phyloP scores from a whole-genome alignment of 73 alveolate species.

The Paramecium biaurelia region DNA sequence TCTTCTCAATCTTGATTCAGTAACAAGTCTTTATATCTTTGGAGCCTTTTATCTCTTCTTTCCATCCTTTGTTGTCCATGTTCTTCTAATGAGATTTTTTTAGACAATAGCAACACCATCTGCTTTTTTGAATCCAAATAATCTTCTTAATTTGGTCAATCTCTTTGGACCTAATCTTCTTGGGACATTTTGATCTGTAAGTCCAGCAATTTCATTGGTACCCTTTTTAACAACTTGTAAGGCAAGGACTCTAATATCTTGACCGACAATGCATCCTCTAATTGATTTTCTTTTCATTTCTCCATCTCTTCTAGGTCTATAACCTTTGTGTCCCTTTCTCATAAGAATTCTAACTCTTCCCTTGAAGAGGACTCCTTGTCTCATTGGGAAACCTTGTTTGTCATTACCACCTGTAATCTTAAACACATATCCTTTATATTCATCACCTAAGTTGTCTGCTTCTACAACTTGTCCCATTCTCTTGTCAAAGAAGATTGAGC shows the following conservation, averaged over 20 bases:
- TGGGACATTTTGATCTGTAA: constrained; percentile 85
- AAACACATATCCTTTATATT: constrained; percentile 88
- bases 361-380: constrained; percentile 90
- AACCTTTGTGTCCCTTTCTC: constrained; percentile 86
- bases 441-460: constrained; percentile 86
- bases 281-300: constrained; percentile 89
- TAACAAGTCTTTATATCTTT: constrained; percentile 84
- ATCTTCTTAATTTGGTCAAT: constrained; percentile 87
- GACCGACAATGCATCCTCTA: constrained; percentile 94
- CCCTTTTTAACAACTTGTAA: constrained; percentile 92
- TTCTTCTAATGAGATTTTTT: constrained; percentile 79
- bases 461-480: constrained; percentile 92
- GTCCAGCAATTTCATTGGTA: constrained; percentile 87
- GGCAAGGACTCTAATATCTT: constrained; percentile 89
- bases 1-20: constrained; percentile 87
- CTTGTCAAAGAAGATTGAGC: constrained; percentile 78
- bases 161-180: constrained; percentile 98
- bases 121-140: constrained; percentile 88
- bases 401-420: constrained; percentile 95
- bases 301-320: constrained; percentile 93
- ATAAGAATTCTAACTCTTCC: constrained; percentile 85
- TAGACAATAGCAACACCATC: constrained; percentile 72
- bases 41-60: constrained; percentile 71
- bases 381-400: constrained; percentile 96
- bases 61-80: constrained; percentile 71